Conservation (phyloP, 2,329 filamentous ascomycete species). For the Curvularia sp. region DNA sequence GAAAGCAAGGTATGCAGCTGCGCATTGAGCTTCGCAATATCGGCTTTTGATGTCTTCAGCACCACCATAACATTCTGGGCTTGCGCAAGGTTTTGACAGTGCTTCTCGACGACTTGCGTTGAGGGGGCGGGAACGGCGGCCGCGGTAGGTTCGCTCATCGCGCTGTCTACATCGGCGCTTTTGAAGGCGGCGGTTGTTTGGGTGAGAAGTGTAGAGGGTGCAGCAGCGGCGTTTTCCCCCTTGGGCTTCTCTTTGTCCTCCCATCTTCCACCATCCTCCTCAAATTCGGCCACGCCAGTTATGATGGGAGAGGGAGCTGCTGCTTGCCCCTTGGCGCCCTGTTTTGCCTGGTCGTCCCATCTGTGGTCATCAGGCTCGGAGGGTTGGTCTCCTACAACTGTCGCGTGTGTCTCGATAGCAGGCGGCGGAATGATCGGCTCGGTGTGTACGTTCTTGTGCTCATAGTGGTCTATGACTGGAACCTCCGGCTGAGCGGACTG, state of each 20-base stretch:
- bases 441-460: constrained; percentile 30
- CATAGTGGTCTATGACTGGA: constrained; percentile 37
- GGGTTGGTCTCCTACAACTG: constrained; percentile 14
- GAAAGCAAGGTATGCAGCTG: constrained; percentile 63
- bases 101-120: constrained; percentile 15
- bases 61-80: constrained; percentile 63
- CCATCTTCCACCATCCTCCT: constrained; percentile 33
- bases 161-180: constrained; percentile 6
- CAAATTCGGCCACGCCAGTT: constrained; percentile 23
- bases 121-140: constrained; percentile 6
- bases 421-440: constrained; percentile 33
- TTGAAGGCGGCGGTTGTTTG: constrained; percentile 8
- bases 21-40: constrained; percentile 63
- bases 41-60: constrained; percentile 66
- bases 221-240: constrained; percentile 8
- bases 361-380: constrained; percentile 20
- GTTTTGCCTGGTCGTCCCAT: constrained; percentile 25
- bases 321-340: constrained; percentile 6
- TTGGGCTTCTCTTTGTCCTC: constrained; percentile 23
- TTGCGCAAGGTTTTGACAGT: constrained; percentile 40
- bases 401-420: constrained; percentile 18
- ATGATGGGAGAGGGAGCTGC: constrained; percentile 8
- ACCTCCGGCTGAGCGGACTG: constrained; percentile 27
- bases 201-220: constrained; percentile 21
- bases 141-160: constrained; percentile 2